Base-by-base conservation (phyloP, 2,329 filamentous ascomycete genomes). In the Penicillium sp. region DNA sequence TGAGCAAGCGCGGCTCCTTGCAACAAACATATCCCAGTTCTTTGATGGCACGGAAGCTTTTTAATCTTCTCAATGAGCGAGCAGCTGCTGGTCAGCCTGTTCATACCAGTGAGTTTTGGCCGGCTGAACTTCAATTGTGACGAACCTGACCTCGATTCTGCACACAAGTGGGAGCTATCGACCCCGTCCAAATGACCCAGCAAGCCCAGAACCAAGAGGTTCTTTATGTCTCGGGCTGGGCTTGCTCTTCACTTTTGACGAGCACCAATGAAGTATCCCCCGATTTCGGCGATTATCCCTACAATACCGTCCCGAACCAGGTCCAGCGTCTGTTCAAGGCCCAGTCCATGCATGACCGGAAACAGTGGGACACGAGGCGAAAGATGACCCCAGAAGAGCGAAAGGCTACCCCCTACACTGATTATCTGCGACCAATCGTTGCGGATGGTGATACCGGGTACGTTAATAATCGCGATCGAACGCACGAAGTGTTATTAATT, bases 171-270 rank as follows among this genome's bases (percentile, higher is more conserved):
- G 93, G 93, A 60, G 93, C 90, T 53, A 94, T 98, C 71, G 93
- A 98, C 66, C 93, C 93, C n/a, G 83, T 97, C 10, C 93, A 98
- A 73, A 97, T 98, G 93, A 95, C 93, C 43, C 93, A 98, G 70
- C 93, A 97, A 75, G 93, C 93, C 15, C 81, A 87, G 6, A 87
- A 97, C 72, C 93, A 97, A 68, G 91, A 98, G 69, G 87, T 96
- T 17, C 79, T 98, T 40, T 98, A 98, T 71, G 78, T 98, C 55
- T 96, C 90, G 0, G 93, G 93, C 54, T 98, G 93, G 93, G 93
- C 93, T 5, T 97, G 93, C 72, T 97, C 91, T 0, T 91, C 89
- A 0, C 81, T 95, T 19, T 76, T 98, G 40, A 97, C 91, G 4
- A 84, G 83, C 9, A 97, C 93, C 33, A 97, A 98, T 73, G 93